Evolutionary conservation across 371 early-diverging fungal genomes (phyloP).

Genomic region (Mucor sp.): DNA sequence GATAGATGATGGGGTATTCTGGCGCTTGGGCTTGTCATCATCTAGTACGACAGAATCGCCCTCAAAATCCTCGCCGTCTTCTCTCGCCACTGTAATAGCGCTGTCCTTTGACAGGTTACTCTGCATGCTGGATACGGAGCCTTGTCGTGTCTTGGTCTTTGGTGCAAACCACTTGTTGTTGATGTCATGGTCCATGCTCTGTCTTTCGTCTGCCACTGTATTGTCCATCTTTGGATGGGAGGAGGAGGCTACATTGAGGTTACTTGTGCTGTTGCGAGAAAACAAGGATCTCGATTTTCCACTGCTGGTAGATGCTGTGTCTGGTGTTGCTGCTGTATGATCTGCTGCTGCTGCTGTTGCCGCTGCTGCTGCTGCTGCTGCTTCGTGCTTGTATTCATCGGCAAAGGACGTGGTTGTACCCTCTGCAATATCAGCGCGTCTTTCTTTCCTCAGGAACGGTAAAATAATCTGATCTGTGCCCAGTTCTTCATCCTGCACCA

Average conservation of each 20-base stretch:
- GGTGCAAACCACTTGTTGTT: slow-evolving; percentile 15
- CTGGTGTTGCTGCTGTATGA: not conserved
- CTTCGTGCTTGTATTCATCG: slow-evolving; percentile 39
- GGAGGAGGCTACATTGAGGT: not conserved
- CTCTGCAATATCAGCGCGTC: slow-evolving; percentile 17
- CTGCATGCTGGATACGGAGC: slow-evolving; percentile 28
- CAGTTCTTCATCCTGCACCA: slow-evolving; percentile 44
- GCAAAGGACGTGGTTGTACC: slow-evolving; percentile 31
- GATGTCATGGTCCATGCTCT: slow-evolving; percentile 1
- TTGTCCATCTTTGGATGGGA: not conserved
- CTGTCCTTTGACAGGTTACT: slow-evolving; percentile 7
- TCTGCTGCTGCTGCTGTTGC: slow-evolving; percentile 11
- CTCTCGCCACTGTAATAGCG: not conserved
- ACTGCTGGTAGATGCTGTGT: not conserved
- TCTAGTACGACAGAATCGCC: not conserved
- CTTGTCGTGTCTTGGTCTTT: slow-evolving; percentile 24
- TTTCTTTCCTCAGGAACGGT: slow-evolving; percentile 48
- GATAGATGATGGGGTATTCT: slow-evolving; percentile 2
- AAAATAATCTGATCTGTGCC: slow-evolving; percentile 40
- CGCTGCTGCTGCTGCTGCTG: slow-evolving; percentile 9
- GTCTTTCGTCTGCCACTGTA: not conserved
- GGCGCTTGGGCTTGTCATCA: not conserved
- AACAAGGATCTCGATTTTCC: slow-evolving; percentile 15
- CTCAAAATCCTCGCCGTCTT: not conserved
- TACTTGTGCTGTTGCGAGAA: slow-evolving; percentile 11